phyloP scores from a whole-genome alignment of 176 grass and related monocot genomes.

The Themeda triandra region DNA sequence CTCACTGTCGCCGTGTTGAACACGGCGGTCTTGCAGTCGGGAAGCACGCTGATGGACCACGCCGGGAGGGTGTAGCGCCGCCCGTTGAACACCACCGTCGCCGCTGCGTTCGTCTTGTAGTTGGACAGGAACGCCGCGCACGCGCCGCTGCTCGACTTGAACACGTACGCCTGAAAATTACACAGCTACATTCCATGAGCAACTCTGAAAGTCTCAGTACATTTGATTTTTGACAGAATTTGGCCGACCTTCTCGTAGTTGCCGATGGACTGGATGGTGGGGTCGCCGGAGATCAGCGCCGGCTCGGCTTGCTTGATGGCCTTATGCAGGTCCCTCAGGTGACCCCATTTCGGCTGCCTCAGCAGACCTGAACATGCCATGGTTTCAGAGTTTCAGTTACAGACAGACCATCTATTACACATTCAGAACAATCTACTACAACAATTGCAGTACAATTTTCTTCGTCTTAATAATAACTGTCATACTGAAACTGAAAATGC shows the following conservation, averaged over 20 bases:
- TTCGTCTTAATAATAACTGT: background rate
- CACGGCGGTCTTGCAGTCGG: slow-evolving; percentile 78
- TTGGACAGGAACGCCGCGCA: slow-evolving; percentile 97
- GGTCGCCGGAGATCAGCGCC: slow-evolving; percentile 65
- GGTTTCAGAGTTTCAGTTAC: background rate
- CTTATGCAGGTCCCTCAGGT: slow-evolving; percentile 91
- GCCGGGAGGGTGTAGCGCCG: slow-evolving; percentile 59
- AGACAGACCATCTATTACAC: background rate
- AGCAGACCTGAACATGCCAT: slow-evolving; percentile 47
- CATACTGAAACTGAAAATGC: background rate
- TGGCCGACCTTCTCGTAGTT: slow-evolving; percentile 69
- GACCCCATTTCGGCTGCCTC: slow-evolving; percentile 89
- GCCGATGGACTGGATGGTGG: slow-evolving; percentile 58
- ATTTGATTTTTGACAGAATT: background rate
- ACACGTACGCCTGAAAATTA: slow-evolving; percentile 64
- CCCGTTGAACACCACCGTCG: slow-evolving; percentile 61
- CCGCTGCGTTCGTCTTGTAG: slow-evolving; percentile 46
- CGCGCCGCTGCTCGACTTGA: slow-evolving; percentile 56
- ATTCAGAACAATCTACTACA: background rate
- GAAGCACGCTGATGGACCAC: slow-evolving; percentile 95
- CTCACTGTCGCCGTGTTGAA: slow-evolving; percentile 93
- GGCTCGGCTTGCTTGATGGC: slow-evolving; percentile 94
- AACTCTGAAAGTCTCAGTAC: no score
- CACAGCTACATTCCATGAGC: background rate
- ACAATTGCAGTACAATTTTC: background rate